Base-by-base conservation (phyloP, 371 early-diverging fungal species). In the Mucor velutinosus region DNA sequence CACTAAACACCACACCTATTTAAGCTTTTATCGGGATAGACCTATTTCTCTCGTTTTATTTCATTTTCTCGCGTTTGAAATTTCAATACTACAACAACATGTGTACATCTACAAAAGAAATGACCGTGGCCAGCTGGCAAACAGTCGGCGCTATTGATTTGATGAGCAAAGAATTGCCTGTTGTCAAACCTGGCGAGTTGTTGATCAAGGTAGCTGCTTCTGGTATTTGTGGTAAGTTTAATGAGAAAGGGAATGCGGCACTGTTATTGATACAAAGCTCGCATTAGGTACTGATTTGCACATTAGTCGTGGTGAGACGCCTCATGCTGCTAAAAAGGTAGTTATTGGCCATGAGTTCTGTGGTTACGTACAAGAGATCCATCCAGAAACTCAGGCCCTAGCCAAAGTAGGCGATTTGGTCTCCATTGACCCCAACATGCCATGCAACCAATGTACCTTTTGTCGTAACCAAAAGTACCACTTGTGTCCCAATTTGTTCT, bases 271-370 rank as follows among this genome's bases (percentile, higher is more conserved):
- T 19, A 3, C 29, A n/a, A 15, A 17, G 27, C n/a, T 25, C 15
- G 14, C n/a, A 55, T 25, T 57, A 81, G 82, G 82, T 25, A 87
- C 87, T 10, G 87, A 87, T 62, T 69, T 84, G 58, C 85, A 87
- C 64, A 85, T 87, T 55, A 84, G 87, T 65, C 76, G 75, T 47
- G 87, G 86, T 30, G 85, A 87, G 59, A 85, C 85, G 1, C 85
- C 87, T n/a, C 83, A 84, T 21, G 87, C 87, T n/a, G 49, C 71
- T 17, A 45, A 69, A 32, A 74, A 84, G 25, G 84, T 84, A 11
- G 82, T 82, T 3, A 81, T 87, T 51, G 87, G 87, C 6, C 87
- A 87, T 58, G 87, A 87, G 72, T 84, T 84, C 62, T 75, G 83
- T 19, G 87, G 87, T 0, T 76, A 75, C 56, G 76, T 87, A 23